A percentile compares a stretch with the other conserved stretches of the same genome.
Conservation (phyloP, 345 rosid species). For the Limnanthes douglasii region DNA sequence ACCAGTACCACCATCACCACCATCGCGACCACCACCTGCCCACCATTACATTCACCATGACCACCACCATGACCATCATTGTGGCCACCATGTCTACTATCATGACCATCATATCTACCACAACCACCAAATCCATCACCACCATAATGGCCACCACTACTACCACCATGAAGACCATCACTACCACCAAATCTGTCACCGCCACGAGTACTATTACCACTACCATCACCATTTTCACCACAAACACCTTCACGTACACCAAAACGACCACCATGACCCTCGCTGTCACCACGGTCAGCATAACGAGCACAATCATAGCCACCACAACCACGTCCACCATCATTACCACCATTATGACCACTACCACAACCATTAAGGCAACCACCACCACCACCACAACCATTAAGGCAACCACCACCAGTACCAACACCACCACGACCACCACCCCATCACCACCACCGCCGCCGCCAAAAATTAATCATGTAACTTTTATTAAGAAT, state of each 20-base stretch:
- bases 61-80: neutral
- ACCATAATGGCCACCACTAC: neutral
- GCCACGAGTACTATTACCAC: neutral
- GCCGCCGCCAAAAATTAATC: neutral
- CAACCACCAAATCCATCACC: neutral
- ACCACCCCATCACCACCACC: neutral
- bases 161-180: neutral
- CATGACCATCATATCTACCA: neutral
- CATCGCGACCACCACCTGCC: too few relatives aligned
- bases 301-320: neutral
- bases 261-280: neutral
- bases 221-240: neutral
- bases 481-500: too few relatives aligned
- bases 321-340: neutral
- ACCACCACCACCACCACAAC: neutral
- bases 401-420: neutral
- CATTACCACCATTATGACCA: neutral
- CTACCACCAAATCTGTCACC: neutral
- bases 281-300: too few relatives aligned
- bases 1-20: too few relatives aligned
- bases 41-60: neutral
- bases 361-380: neutral
- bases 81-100: neutral
- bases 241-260: neutral
- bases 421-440: neutral